phyloP scores from a whole-genome alignment of 306 rosid species.

The Psophocarpus tetragonolobus region DNA sequence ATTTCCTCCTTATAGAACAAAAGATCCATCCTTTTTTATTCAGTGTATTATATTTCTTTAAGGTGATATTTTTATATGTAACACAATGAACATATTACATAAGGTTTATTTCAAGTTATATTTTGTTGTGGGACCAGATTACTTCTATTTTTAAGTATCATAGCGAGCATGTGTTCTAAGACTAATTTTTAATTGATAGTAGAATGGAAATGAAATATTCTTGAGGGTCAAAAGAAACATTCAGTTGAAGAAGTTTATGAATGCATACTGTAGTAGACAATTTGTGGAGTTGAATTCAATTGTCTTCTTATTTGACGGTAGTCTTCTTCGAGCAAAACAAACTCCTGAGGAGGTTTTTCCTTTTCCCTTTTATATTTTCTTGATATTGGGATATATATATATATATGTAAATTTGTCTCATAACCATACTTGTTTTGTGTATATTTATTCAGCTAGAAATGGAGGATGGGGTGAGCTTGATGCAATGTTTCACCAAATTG shows the following conservation, averaged over 20 bases:
- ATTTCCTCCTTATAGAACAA: no score
- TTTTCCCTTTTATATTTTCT: not conserved
- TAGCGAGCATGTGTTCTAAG: not conserved
- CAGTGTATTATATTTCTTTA: not conserved
- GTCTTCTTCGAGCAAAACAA: constrained; percentile 65
- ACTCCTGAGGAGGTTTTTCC: constrained; percentile 72
- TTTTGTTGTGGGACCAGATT: not conserved
- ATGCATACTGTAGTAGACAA: constrained; percentile 74
- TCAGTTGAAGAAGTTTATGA: constrained; percentile 79
- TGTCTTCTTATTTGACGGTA: constrained; percentile 70
- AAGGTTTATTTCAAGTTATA: not conserved
- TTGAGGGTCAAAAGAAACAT: constrained; percentile 71
- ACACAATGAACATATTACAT: not conserved
- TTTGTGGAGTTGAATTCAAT: constrained; percentile 56
- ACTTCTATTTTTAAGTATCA: not conserved
- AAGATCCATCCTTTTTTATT: no score
- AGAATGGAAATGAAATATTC: constrained; percentile 68
- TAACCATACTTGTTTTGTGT: not conserved
- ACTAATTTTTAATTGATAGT: constrained; percentile 9
- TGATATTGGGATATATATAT: not conserved
- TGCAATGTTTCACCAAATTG: constrained; percentile 79
- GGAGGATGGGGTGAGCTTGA: constrained; percentile 85
- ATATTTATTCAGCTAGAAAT: constrained; percentile 50
- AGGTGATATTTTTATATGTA: not conserved
- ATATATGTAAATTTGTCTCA: not conserved